Evolutionary conservation across 352 stramenopile genomes (phyloP).

Genomic region (Globisporangium cederbergense): DNA sequence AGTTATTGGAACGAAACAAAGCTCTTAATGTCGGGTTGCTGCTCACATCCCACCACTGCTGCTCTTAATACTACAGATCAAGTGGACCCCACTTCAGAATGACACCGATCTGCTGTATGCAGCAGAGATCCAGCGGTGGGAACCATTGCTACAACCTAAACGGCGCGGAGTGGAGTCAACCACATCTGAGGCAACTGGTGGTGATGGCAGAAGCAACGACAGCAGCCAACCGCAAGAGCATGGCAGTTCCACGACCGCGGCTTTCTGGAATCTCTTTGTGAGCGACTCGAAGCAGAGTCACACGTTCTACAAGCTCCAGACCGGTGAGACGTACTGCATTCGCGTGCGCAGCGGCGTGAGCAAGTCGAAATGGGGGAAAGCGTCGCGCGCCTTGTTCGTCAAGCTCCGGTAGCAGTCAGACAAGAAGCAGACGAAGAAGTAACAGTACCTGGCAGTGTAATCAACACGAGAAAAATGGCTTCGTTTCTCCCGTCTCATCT

Average conservation of each 20-base stretch:
- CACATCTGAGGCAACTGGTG: not conserved
- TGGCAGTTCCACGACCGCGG: not conserved
- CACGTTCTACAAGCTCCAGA: slow-evolving; percentile 26
- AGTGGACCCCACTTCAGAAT: slow-evolving; percentile 22
- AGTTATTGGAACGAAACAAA: not conserved
- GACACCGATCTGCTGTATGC: slow-evolving; percentile 30
- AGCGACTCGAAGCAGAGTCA: slow-evolving; percentile 22
- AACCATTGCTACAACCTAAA: not conserved
- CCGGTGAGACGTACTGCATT: slow-evolving; percentile 26
- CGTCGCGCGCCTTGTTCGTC: slow-evolving; percentile 27
- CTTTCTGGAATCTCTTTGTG: slow-evolving; percentile 22
- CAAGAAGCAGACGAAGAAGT: not conserved
- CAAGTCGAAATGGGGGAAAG: slow-evolving; percentile 18
- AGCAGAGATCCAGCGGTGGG: slow-evolving; percentile 25
- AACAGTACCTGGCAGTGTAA: not conserved
- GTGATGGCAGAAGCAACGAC: not conserved
- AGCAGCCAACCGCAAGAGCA: not conserved
- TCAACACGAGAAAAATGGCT: not conserved
- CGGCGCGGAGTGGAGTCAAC: not conserved
- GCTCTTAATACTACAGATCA: slow-evolving; percentile 17
- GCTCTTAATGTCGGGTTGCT: not conserved
- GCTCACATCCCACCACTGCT: not conserved
- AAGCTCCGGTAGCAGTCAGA: not conserved
- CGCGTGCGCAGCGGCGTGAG: slow-evolving; percentile 28
- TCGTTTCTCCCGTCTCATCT: not conserved